Evolutionary conservation across 768 basidiomycete genomes (phyloP), one percentile per base, ranked within the genome.

Genomic region (Tubosaeta sp.): DNA sequence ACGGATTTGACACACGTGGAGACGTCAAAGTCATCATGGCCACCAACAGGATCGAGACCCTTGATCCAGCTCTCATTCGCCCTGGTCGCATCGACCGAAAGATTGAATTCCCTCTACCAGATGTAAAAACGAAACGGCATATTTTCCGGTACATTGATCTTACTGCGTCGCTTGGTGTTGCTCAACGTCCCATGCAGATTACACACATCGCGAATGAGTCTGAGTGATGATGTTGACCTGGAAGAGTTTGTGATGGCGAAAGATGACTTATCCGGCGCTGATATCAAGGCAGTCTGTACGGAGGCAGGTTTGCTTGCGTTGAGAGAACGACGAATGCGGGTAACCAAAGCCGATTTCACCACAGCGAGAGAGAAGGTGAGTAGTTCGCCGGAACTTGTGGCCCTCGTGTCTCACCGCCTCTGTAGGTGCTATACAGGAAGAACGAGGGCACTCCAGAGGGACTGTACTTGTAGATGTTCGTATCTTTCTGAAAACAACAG

Each of bases 21-120:
- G 97, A 98, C 66, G 95, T 99, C 53, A 99, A 98, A 72, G 95
- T 99, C 59, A 97, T 99, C 69, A 98, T 98, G 97, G 97, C 97
- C 12, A 99, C 97, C 6, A 99, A 99, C 74, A 86, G 81, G 73
- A 99, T 99, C 62, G 95, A 98, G 68, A 86, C 92, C 4, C 81
- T 99, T 27, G 97, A 99, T 71, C 97, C 97, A 50, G 97, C 97
- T 16, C 84, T 99, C 54, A 97, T 99, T 64, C 90, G 97, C 47
- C 97, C 97, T 6, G 97, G 97, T 43, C 92, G 97, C 64, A 98
- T 99, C 57, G 97, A 99, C 65, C 83, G 97, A 48, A 99, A 99
- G 77, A 99, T 99, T 47, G 97, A 97, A 68, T 97, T 95, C 76
- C 95, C 94, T 14, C 73, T 98, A 31, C 97, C 97, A 13, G 97